Conservation (phyloP, 164 flowering plant genomes). For the Piper betle region DNA sequence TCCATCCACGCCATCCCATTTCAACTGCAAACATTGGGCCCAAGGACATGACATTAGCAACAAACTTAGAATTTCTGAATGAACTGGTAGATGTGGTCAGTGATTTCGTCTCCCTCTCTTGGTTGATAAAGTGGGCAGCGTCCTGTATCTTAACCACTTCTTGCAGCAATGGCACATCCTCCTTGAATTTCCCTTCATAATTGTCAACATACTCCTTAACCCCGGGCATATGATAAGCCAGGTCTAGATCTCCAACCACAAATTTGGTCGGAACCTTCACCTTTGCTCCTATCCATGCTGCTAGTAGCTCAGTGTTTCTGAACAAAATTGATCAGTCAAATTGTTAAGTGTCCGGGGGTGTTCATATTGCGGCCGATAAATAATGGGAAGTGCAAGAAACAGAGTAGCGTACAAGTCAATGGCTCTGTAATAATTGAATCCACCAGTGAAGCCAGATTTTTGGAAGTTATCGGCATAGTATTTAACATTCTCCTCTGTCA, state of each 20-base stretch:
- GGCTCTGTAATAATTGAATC: conserved; percentile 41
- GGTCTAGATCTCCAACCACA: conserved; percentile 30
- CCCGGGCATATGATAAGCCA: conserved; percentile 18
- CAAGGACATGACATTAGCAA: too few species aligned
- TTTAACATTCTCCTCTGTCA: conserved; percentile 35
- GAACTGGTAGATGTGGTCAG: conserved; percentile 19
- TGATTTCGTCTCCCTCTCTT: conserved; percentile 24
- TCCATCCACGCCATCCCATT: too few species aligned
- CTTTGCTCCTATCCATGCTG: conserved; percentile 34
- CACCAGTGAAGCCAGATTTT: conserved; percentile 40
- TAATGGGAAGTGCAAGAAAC: too few species aligned
- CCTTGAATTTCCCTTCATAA: conserved; percentile 16
- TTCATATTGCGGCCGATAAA: too few species aligned
- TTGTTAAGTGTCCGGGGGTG: not conserved
- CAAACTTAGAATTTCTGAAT: conserved; percentile 9
- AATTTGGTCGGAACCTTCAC: conserved; percentile 31
- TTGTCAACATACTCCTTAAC: conserved; percentile 19
- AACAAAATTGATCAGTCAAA: not conserved
- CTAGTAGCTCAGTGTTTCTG: conserved; percentile 39
- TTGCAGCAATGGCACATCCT: conserved; percentile 6
- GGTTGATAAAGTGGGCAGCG: conserved; percentile 21
- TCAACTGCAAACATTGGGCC: too few species aligned
- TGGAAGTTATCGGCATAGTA: conserved; percentile 30
- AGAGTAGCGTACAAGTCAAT: conserved; percentile 28
- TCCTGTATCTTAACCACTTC: conserved; percentile 20